A percentile compares a stretch with the other conserved stretches of the same genome.
These are phyloP conservation scores for Aspergillus biplanus DNA, from an alignment of 495 filamentous ascomycete genomes.

Conservation along the genomic window DNA sequence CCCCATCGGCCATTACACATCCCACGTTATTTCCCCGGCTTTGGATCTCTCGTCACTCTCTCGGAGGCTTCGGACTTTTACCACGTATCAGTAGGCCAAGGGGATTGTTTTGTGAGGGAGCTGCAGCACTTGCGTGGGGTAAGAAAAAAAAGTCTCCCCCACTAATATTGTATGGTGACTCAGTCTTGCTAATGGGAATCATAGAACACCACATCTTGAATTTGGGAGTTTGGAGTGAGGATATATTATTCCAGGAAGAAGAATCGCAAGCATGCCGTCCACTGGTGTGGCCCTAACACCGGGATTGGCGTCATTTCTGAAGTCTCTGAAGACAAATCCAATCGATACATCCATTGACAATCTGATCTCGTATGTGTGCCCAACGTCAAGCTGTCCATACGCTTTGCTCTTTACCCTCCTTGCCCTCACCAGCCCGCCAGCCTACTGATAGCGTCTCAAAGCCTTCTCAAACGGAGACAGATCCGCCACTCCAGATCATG, in stretches of 20 bases:
- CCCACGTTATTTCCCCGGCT: background rate
- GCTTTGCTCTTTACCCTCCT: background rate
- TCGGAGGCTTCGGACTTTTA: too few species aligned
- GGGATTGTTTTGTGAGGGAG: background rate
- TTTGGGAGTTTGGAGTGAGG: background rate
- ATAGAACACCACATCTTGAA: background rate
- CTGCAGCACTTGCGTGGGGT: background rate
- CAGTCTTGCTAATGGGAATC: too few species aligned
- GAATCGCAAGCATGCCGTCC: slow-evolving; percentile 48
- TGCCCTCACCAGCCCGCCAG: slow-evolving; percentile 16
- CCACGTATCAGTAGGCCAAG: too few species aligned
- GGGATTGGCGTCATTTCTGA: slow-evolving; percentile 73
- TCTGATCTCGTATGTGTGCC: slow-evolving; percentile 69
- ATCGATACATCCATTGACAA: slow-evolving; percentile 81
- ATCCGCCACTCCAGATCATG: slow-evolving; percentile 85
- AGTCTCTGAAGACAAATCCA: slow-evolving; percentile 70
- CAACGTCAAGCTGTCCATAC: background rate
- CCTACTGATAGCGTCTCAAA: slow-evolving; percentile 36
- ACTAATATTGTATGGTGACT: background rate
- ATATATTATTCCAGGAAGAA: background rate
- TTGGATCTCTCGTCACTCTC: background rate
- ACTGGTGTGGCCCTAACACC: slow-evolving; percentile 59
- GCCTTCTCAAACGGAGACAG: slow-evolving; percentile 86
- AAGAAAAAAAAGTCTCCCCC: background rate
- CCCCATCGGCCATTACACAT: background rate